Conservation (phyloP, 495 filamentous ascomycete genomes). For the Antarctomyces pellizariae region DNA sequence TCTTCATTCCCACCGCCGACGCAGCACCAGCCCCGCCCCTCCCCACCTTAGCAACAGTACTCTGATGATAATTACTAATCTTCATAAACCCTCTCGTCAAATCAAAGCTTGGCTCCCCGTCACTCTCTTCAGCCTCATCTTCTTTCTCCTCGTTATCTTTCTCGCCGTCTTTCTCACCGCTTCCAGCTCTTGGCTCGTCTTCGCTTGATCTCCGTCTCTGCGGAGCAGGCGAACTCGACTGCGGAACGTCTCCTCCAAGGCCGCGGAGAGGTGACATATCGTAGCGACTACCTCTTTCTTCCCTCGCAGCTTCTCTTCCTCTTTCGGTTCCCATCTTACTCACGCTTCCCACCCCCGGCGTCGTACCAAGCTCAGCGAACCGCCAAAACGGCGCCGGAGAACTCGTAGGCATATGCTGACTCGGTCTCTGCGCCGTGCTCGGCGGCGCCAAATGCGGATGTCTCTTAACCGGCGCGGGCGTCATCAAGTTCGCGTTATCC, state of each 20-base stretch:
- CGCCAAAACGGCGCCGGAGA: slow-evolving; percentile 97
- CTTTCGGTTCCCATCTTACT: no score
- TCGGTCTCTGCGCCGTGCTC: slow-evolving; percentile 71
- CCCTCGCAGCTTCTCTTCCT: no score
- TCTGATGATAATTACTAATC: slow-evolving; percentile 14
- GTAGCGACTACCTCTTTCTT: no score
- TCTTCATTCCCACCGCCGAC: no score
- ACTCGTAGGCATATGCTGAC: slow-evolving; percentile 83
- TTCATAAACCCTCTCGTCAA: slow-evolving; percentile 28
- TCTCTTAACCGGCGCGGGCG: slow-evolving; percentile 63
- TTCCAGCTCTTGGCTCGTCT: slow-evolving; percentile 7
- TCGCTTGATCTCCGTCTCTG: slow-evolving; percentile 3
- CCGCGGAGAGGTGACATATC: slow-evolving; percentile 28
- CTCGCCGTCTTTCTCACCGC: slow-evolving; percentile 9
- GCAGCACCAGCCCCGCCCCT: no score
- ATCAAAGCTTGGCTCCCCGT: slow-evolving; percentile 38
- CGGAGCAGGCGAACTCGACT: slow-evolving; percentile 31
- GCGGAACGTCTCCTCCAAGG: slow-evolving; percentile 26
- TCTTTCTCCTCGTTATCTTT: slow-evolving; percentile 19
- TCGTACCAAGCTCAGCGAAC: slow-evolving; percentile 52
- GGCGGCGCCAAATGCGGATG: slow-evolving; percentile 70
- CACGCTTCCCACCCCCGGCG: slow-evolving; percentile 46
- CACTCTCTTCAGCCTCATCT: slow-evolving; percentile 21
- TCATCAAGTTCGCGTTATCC: slow-evolving; percentile 38
- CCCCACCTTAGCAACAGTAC: no score